Base-by-base conservation (phyloP, 208 protist species). In the Phytomonas sp. region DNA sequence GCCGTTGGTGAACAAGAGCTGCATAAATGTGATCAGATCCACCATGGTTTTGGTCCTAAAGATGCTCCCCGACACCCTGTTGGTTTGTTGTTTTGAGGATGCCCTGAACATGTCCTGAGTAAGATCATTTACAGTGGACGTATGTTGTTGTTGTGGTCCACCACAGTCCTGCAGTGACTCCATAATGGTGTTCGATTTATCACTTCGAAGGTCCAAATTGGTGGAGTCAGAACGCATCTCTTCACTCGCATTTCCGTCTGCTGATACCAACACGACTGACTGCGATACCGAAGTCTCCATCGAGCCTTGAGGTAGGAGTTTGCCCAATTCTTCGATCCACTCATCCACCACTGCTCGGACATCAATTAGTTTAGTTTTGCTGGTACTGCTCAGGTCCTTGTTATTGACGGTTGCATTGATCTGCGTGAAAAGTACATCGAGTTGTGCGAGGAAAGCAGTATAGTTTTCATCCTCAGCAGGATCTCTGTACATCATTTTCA, bases 371-470 rank as follows among this genome's bases (percentile, higher is more conserved):
- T 83, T 87, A 5, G 82, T 76, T 76, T 81, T 85, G 66, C 82
- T 83, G 26, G 73, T 75, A 32, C 71, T 80, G 33, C 74, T 69
- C 49, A 84, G 66, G 23, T 80, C 66, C 36, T 77, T 67, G 72
- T 71, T 81, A 30, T 74, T 75, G 23, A 86, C 72, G 6, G 91
- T 76, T n/a, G 77, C 56, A 63, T 65, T 71, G 19, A 90, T 76
- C 60, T 89, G 87, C 4, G 81, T 79, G 33, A 95, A 79, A 40
- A 91, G 69, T 0, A 80, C 80, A 42, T 80, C 79, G 34, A 95
- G 79, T 64, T 95, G 89, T 40, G 87, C 89, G 30, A 95, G 69
- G 73, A 93, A 95, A 0, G 87, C 83, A 11, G 77, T 64, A 31
- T 82, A 82, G 80, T 92, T 94, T 29, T 94, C 89, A 63, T 83